phyloP scores from a whole-genome alignment of 495 filamentous ascomycete species.

The Lasiosphaeria hispida region DNA sequence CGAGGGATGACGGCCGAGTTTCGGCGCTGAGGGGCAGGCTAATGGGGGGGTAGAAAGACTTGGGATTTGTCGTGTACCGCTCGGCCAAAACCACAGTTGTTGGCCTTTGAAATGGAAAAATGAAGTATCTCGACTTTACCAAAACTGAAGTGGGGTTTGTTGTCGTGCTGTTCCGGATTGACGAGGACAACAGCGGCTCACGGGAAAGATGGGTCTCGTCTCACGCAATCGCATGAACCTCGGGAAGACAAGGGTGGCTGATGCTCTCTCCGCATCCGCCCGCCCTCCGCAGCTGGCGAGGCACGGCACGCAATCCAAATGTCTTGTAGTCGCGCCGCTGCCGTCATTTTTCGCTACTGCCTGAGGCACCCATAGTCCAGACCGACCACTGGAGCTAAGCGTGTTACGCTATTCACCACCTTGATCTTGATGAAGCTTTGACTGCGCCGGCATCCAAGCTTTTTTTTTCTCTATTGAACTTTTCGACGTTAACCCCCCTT shows the following conservation, averaged over 20 bases:
- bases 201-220: not conserved
- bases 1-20: too few relatives aligned
- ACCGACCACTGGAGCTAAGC: not conserved
- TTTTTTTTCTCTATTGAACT: not conserved
- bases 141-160: too few relatives aligned
- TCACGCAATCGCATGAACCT: slow-evolving; percentile 11
- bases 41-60: too few relatives aligned
- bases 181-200: not conserved
- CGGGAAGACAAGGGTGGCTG: slow-evolving; percentile 1
- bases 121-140: too few relatives aligned
- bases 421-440: slow-evolving; percentile 2
- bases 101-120: too few relatives aligned
- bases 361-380: slow-evolving; percentile 4
- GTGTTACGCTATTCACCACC: not conserved
- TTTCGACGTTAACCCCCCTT: too few relatives aligned
- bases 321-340: not conserved
- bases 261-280: too few relatives aligned
- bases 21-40: too few relatives aligned
- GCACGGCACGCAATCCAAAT: not conserved
- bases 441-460: too few relatives aligned
- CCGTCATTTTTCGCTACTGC: not conserved
- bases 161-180: not conserved
- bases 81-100: too few relatives aligned
- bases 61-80: too few relatives aligned
- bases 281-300: not conserved